Evolutionary conservation across 352 stramenopile genomes (phyloP).

Genomic region (Pythium phragmitis): DNA sequence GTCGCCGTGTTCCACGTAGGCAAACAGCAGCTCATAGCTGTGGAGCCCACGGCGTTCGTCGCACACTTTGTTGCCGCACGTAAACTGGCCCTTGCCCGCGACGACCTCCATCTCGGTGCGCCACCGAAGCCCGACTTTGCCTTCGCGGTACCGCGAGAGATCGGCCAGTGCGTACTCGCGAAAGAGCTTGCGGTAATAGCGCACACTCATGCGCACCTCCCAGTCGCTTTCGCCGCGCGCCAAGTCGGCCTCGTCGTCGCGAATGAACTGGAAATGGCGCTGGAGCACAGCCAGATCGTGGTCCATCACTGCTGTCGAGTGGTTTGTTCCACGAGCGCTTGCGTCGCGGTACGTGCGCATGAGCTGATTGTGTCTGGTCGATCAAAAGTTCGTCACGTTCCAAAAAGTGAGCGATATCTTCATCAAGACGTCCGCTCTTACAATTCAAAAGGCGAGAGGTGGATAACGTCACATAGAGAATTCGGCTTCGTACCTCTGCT

Average conservation of each 20-base stretch:
- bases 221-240: conserved; percentile 53
- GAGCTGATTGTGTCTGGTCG: conserved; percentile 48
- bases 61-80: conserved; percentile 76
- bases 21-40: conserved; percentile 83
- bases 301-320: conserved; percentile 13
- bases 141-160: conserved; percentile 58
- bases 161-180: conserved; percentile 82
- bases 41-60: conserved; percentile 38
- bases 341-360: conserved; percentile 42
- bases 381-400: neutral
- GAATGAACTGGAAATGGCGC: conserved; percentile 74
- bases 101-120: conserved; percentile 77
- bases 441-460: neutral
- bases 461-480: neutral
- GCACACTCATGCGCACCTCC: conserved; percentile 74
- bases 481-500: neutral
- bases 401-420: neutral
- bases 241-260: conserved; percentile 64
- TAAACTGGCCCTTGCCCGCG: conserved; percentile 76
- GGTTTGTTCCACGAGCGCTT: conserved; percentile 1
- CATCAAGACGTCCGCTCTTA: neutral
- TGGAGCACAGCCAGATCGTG: conserved; percentile 47
- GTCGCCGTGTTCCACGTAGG: conserved; percentile 63
- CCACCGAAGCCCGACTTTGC: conserved; percentile 75
- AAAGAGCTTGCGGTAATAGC: conserved; percentile 85